Base-by-base conservation (phyloP, 148 eudicot species). In the Polygonum aviculare region DNA sequence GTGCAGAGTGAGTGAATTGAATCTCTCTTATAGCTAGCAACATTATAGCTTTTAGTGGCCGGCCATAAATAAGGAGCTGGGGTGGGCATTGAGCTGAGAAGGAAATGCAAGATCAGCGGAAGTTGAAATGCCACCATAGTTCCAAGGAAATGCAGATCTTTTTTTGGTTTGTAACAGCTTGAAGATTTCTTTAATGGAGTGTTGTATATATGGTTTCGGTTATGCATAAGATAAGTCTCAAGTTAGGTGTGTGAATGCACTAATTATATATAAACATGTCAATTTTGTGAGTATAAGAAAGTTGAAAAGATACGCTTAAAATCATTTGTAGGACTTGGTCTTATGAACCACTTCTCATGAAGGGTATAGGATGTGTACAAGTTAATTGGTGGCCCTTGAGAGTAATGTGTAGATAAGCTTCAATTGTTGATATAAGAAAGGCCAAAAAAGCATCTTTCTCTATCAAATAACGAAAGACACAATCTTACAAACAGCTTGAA, bases 371-470 rank as follows among this genome's bases (percentile, higher is more conserved):
- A 67, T 67, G 14, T 15, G 71, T 35, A 67, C 9, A 35, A 15
- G 71, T 4, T 16, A 36, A 19, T 35, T 16, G 21, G 7, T 12
- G 21, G 44, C 45, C 71, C 44, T 26, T 67, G 39, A 12, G 15
- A 12, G 19, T 57, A 9, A 10, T 26, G 31, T 26, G 31, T 15
- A 36, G 71, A 67, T 36, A 38, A 67, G 72, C 45, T 67, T 67
- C 21, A 36, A 67, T 67, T 67, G 44, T 67, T 67, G 47, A 12
- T 70, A 21, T 11, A 47, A 26, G 22, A 77, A 73, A 51, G 45
- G 45, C 77, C 69, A 48, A 77, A 48, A 77, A 77, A 62, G 74
- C 79, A 74, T 49, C 74, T 73, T 39, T 77, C 77, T 67, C 73
- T 74, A 63, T 63, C 74, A 73, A 39, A 51, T 26, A 63, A 40